A percentile compares a stretch with the other conserved stretches of the same genome.
These are phyloP conservation scores for Talaromyces sp. DNA, from an alignment of 2,329 filamentous ascomycete genomes.

Conservation along the genomic window DNA sequence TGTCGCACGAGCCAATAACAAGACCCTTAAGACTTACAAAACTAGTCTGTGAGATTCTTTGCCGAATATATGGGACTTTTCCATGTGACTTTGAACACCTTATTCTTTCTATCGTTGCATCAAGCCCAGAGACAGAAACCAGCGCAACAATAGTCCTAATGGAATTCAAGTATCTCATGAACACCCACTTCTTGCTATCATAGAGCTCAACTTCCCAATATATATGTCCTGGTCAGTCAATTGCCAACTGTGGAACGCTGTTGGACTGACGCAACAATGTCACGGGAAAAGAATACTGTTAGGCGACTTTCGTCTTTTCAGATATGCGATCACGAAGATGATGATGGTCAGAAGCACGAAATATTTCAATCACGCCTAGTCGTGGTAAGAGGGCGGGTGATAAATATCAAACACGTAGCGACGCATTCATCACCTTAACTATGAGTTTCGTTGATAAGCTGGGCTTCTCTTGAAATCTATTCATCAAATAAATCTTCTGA, in stretches of 20 bases:
- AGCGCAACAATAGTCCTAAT: slow-evolving; percentile 26
- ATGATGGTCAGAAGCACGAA: neutral
- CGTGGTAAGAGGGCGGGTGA: slow-evolving; percentile 51
- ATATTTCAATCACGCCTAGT: slow-evolving; percentile 47
- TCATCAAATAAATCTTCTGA: neutral
- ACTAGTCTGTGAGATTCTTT: neutral
- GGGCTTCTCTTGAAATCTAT: neutral
- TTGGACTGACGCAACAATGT: too few relatives aligned
- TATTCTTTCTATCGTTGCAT: neutral
- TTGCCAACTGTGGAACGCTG: too few relatives aligned
- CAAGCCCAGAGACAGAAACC: neutral
- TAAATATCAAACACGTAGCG: slow-evolving; percentile 55
- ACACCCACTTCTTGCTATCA: too few relatives aligned
- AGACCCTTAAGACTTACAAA: neutral
- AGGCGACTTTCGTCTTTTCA: slow-evolving; percentile 48
- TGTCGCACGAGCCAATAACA: neutral
- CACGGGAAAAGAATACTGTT: slow-evolving; percentile 29
- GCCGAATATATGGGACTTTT: neutral
- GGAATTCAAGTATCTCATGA: slow-evolving; percentile 24
- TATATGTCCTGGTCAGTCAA: too few relatives aligned
- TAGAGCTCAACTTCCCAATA: too few relatives aligned
- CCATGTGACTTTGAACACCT: neutral
- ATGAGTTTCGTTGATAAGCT: slow-evolving; percentile 48
- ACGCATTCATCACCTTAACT: slow-evolving; percentile 53
- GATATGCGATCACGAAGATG: slow-evolving; percentile 36